These are phyloP conservation scores for Fusarium staphyleae DNA, from an alignment of 2,329 filamentous ascomycete genomes.

Conservation along the genomic window DNA sequence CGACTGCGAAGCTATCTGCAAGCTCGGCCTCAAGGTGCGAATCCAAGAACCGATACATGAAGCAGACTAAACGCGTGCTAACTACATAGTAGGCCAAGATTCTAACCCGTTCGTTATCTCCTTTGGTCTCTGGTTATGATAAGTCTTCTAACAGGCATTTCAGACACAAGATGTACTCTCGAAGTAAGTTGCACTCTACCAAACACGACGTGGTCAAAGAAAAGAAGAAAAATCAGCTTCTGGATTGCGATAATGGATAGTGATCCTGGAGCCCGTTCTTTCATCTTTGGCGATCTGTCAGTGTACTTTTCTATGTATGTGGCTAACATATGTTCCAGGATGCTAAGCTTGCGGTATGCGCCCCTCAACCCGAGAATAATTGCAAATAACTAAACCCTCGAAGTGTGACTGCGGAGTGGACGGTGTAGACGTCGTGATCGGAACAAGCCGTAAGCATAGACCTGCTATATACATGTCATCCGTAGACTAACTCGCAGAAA, in stretches of 20 bases:
- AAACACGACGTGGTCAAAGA: background rate
- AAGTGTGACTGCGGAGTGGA: slow-evolving; percentile 73
- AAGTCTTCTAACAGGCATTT: background rate
- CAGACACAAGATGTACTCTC: slow-evolving; percentile 15
- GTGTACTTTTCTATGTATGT: background rate
- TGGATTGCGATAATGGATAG: background rate
- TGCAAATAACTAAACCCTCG: background rate
- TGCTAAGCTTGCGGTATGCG: slow-evolving; percentile 70
- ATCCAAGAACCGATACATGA: background rate
- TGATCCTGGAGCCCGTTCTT: slow-evolving; percentile 55
- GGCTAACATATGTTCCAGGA: slow-evolving; percentile 34
- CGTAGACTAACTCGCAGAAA: background rate
- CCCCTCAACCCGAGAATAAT: background rate
- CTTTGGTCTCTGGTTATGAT: background rate
- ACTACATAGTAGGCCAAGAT: slow-evolving; percentile 42
- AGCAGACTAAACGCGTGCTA: slow-evolving; percentile 4
- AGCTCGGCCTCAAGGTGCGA: slow-evolving; percentile 84
- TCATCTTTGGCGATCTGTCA: background rate
- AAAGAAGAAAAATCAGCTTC: background rate
- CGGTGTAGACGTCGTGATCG: slow-evolving; percentile 81
- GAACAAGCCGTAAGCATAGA: slow-evolving; percentile 66
- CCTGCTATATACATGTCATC: background rate
- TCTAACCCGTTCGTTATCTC: slow-evolving; percentile 37
- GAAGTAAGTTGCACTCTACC: slow-evolving; percentile 2
- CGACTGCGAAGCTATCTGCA: slow-evolving; percentile 93